Base-by-base conservation (phyloP, 2,329 filamentous ascomycete genomes). In the Beauveria pseudobassiana region DNA sequence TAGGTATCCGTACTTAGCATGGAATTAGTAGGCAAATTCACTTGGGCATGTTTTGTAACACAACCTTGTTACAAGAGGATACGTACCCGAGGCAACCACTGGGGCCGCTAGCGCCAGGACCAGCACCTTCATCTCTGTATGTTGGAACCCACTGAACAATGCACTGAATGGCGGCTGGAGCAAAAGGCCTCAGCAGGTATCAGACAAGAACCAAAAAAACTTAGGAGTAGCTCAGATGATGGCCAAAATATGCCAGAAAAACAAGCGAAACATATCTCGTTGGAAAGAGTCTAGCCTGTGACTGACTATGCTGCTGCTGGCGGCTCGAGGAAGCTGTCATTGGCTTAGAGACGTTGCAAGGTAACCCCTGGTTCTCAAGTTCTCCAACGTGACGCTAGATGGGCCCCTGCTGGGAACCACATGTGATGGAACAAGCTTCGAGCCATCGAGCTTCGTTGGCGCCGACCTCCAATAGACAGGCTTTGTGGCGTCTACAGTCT, bases 51-150 rank as follows among this genome's bases (percentile, higher is more conserved):
- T 38, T 38, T 38, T 16, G 10, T 38, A 38, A 16, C 14, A 38
- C 34, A 38, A 38, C 10, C 12, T 38, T 38, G 34, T 38, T 38
- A 30, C n/a, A 16, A 14, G 43, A 43, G 54, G 43, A 26, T 28
- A 40, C 55, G 56, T 50, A 59, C 56, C 56, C 56, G 46, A 50
- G 55, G 56, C 56, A 59, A 59, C 56, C 30, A 42, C 43, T 49
- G 28, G 43, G 30, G 54, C 20, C 40, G 28, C 26, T 55, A 24
- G 52, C 24, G 22, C 42, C 24, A 14, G 18, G 22, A 28, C 38
- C 38, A n/a, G 52, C 24, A 3, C 42, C 38, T n/a, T 43, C 28
- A 7, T 20, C 16, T 22, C 22, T 24, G 5, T 43, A n/a, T 34
- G 5, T 30, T 20, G 48, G 24, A 26, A 49, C 46, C 46, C 46